These are phyloP conservation scores for Eudorina sp. DNA, from an alignment of 139 green algal genomes.

Conservation along the genomic window DNA sequence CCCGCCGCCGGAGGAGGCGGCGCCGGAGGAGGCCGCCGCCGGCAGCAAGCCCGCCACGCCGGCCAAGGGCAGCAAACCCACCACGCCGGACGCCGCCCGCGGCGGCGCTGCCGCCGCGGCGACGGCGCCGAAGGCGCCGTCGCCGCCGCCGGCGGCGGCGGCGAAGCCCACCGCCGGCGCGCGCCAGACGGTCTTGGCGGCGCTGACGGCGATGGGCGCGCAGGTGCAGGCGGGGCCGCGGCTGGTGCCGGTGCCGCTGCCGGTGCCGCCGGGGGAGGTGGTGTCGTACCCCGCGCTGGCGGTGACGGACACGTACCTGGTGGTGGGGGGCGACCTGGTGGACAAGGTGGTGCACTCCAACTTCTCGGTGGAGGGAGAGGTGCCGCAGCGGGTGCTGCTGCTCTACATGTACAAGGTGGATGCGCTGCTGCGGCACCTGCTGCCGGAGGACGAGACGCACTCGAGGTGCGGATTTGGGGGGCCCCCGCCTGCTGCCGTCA, in stretches of 20 bases:
- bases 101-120: too few relatives aligned
- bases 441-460: conserved; percentile 55
- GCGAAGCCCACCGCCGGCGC: neutral
- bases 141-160: neutral
- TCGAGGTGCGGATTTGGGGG: neutral
- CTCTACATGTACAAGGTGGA: conserved; percentile 60
- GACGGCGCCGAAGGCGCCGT: too few relatives aligned
- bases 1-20: neutral
- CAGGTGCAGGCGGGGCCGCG: neutral
- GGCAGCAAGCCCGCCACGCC: neutral
- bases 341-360: conserved; percentile 31
- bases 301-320: conserved; percentile 51
- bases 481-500: too few relatives aligned
- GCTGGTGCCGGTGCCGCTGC: conserved; percentile 1
- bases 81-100: too few relatives aligned
- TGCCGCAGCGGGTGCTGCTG: conserved; percentile 11
- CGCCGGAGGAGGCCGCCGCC: neutral
- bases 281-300: conserved; percentile 19
- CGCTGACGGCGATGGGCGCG: conserved; percentile 21
- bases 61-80: too few relatives aligned
- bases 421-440: conserved; percentile 55
- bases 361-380: conserved; percentile 10
- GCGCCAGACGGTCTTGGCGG: neutral
- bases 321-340: conserved; percentile 37
- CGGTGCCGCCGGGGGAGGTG: neutral